Base-by-base conservation (phyloP, 495 filamentous ascomycete species). In the Xylaria venustula region DNA sequence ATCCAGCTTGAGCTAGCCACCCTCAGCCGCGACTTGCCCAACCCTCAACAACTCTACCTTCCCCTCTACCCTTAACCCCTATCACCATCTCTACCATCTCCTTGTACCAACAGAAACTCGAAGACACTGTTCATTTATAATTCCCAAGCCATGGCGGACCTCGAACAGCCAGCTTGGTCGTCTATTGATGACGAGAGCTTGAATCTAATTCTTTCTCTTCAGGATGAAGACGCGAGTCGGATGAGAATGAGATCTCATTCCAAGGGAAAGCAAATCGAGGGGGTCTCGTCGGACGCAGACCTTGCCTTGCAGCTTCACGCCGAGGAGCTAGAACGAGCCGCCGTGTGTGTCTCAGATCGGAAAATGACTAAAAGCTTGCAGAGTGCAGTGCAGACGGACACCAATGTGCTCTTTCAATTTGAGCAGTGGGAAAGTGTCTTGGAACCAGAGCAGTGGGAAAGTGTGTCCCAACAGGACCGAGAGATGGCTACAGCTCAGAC, bases 261-360 rank as follows among this genome's bases (percentile, higher is more conserved):
- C n/a, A 76, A 72, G 51, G 73, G 70, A 20, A 75, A 79, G 44
- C 53, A 67, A 15, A 25, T 22, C 4, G 70, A 74, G 19, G 71
- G 64, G 7, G 55, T 42, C 1, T 2, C 64, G 7, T 67, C 72
- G 7, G 75, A 79, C 42, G 46, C 42, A 2, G 55, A 75, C 8
- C 30, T 75, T 15, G 71, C 73, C 8, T 17, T 69, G 3, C 46
- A 63, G n/a, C 52, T 71, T 14, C 71, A 67, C 52, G 51, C 54
- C 3, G 42, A 71, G 32, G 72, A 77, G 14, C 56, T 77, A 7
- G 8, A 65, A 23, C 40, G 23, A 8, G 64, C 50, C 20, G 50
- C 49, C 17, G 47, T 45, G 0, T 54, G 70, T 36, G 19, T 67
- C 6, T 41, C 51, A 1, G 72, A 77, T 58, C 64, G 58, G 19